phyloP scores from a whole-genome alignment of 441 rosid species.

The Kokia cookei region DNA sequence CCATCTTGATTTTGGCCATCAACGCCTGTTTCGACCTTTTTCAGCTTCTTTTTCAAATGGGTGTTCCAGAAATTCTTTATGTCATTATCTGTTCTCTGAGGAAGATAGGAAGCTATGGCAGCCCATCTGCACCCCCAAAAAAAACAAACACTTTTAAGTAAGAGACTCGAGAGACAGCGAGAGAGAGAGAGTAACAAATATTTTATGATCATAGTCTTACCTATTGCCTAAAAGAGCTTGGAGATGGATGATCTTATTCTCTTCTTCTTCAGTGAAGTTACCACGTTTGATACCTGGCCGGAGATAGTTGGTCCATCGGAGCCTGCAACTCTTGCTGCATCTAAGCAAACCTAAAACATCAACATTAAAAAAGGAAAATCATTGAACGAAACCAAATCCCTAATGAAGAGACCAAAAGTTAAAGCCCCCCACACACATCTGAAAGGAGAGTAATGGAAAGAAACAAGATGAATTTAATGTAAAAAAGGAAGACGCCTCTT shows the following conservation, averaged over 20 bases:
- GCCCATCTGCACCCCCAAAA: conserved; percentile 47
- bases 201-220: conserved; percentile 11
- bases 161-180: fast-evolving
- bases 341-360: conserved; percentile 41
- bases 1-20: conserved; percentile 25
- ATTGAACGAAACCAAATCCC: neutral
- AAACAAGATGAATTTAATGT: neutral
- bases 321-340: conserved; percentile 73
- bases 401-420: neutral
- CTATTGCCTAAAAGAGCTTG: conserved; percentile 73
- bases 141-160: neutral
- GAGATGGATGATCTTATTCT: conserved; percentile 64
- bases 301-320: conserved; percentile 69
- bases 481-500: conserved; percentile 12
- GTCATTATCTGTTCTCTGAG: conserved; percentile 64
- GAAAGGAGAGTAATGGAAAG: neutral
- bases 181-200: too few relatives aligned
- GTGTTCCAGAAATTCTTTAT: conserved; percentile 72
- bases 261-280: conserved; percentile 59
- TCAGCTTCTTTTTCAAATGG: conserved; percentile 61
- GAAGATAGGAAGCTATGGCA: conserved; percentile 71
- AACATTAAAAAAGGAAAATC: neutral
- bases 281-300: conserved; percentile 69
- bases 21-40: conserved; percentile 34
- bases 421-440: neutral